Percentiles rank a stretch among this genome's conserved stretches.
Evolutionary conservation across 441 rosid species (phyloP).

Genomic region (Aquilaria agallochum): DNA sequence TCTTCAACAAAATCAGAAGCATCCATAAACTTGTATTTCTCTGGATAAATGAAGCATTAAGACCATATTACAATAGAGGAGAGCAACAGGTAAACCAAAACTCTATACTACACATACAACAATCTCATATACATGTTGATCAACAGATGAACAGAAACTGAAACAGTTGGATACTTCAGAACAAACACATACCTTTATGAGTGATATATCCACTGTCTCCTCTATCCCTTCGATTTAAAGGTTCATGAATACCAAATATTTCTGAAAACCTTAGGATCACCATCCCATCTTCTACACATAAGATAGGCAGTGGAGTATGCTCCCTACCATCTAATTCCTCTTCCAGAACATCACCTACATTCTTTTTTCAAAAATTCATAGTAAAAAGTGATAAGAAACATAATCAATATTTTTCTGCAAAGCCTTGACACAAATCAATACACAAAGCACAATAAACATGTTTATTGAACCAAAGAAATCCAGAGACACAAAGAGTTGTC

Average conservation of each 20-base stretch:
- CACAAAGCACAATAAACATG: no score
- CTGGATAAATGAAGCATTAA: constrained; percentile 40
- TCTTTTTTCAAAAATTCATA: constrained; percentile 33
- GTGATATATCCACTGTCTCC: constrained; percentile 55
- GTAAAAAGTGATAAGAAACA: no score
- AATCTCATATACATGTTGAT: no score
- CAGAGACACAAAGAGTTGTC: no score
- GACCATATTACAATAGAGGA: neutral
- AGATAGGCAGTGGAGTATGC: constrained; percentile 67
- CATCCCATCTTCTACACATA: constrained; percentile 82
- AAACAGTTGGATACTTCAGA: no score
- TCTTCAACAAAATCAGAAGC: constrained; percentile 77
- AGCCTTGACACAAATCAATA: no score
- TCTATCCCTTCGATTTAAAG: constrained; percentile 60
- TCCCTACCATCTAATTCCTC: constrained; percentile 41
- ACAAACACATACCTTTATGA: constrained; percentile 50
- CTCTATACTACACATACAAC: no score
- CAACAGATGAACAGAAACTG: no score
- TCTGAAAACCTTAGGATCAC: constrained; percentile 90
- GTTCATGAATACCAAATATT: constrained; percentile 89
- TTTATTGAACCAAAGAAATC: no score
- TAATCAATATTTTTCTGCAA: no score
- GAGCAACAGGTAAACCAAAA: no score
- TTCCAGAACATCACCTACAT: constrained; percentile 34
- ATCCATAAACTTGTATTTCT: constrained; percentile 51